These are phyloP conservation scores for Fusarium veterinarium DNA, from an alignment of 2,329 filamentous ascomycete species.

Conservation along the genomic window DNA sequence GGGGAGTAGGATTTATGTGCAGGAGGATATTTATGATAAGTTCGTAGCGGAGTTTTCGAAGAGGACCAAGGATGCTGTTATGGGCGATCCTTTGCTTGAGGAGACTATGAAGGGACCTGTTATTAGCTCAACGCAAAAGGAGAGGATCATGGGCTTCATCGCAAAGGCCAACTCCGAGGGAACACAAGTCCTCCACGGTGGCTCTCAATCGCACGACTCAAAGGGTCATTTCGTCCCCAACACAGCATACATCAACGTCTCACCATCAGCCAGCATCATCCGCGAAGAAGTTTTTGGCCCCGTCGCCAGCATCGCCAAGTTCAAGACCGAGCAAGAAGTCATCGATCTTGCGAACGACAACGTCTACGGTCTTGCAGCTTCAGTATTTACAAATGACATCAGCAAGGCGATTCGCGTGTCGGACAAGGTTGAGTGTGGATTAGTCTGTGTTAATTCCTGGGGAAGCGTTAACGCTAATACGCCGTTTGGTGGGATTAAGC, in stretches of 20 bases:
- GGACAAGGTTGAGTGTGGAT: slow-evolving; percentile 68
- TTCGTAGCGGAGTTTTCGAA: slow-evolving; percentile 14
- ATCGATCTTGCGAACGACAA: slow-evolving; percentile 13
- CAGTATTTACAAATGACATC: slow-evolving; percentile 64
- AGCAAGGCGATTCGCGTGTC: slow-evolving; percentile 42
- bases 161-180: slow-evolving; percentile 30
- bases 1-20: slow-evolving; percentile 68
- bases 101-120: slow-evolving; percentile 50
- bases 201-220: slow-evolving; percentile 9
- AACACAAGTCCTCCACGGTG: slow-evolving; percentile 30
- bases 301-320: slow-evolving; percentile 24
- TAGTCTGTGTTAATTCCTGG: slow-evolving; percentile 70
- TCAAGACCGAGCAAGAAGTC: slow-evolving; percentile 28
- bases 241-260: slow-evolving; percentile 47
- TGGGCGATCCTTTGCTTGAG: slow-evolving; percentile 40
- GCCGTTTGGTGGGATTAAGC: slow-evolving; percentile 51
- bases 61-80: slow-evolving; percentile 14
- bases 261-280: slow-evolving; percentile 8
- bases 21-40: slow-evolving; percentile 63
- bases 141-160: slow-evolving; percentile 58
- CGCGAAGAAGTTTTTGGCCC: slow-evolving; percentile 32
- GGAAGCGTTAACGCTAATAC: slow-evolving; percentile 43
- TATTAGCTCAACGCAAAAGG: slow-evolving; percentile 72
- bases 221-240: slow-evolving; percentile 46
- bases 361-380: slow-evolving; percentile 21